Conservation (phyloP, 345 rosid species). For the Cardamine resedifolia region DNA sequence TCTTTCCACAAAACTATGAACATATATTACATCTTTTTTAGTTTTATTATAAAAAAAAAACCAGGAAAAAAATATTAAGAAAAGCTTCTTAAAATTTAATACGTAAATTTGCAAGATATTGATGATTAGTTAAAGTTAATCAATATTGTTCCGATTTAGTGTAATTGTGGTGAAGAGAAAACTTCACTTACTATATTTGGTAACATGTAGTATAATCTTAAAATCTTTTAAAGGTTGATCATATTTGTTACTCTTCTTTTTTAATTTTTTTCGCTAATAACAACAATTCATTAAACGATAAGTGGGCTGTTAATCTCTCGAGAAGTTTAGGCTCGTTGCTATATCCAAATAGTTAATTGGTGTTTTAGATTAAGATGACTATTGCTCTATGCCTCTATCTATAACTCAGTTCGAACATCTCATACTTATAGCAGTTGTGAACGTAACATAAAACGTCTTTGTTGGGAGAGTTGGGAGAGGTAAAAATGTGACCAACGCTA, state of each 20-base stretch:
- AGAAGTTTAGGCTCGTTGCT: no score
- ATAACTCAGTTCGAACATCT: neutral
- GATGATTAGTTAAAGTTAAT: neutral
- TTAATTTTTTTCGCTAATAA: neutral
- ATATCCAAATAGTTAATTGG: no score
- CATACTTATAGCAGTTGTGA: neutral
- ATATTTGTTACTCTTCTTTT: neutral
- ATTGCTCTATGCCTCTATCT: neutral
- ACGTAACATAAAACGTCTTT: neutral
- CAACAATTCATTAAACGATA: neutral
- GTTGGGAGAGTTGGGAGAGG: neutral
- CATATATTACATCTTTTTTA: neutral
- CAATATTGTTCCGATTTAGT: neutral
- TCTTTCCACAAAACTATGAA: neutral
- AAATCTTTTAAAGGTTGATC: neutral
- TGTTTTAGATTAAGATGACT: neutral
- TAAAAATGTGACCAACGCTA: neutral
- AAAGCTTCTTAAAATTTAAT: neutral
- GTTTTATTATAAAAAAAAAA: no score
- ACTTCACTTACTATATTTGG: neutral
- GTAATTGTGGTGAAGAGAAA: neutral
- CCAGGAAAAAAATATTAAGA: neutral
- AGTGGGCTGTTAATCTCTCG: no score
- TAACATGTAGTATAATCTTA: neutral
- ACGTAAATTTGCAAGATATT: neutral